A percentile compares a stretch with the other conserved stretches of the same genome.
phyloP scores from a whole-genome alignment of 2,329 filamentous ascomycete genomes.

The Ascochyta koolunga region DNA sequence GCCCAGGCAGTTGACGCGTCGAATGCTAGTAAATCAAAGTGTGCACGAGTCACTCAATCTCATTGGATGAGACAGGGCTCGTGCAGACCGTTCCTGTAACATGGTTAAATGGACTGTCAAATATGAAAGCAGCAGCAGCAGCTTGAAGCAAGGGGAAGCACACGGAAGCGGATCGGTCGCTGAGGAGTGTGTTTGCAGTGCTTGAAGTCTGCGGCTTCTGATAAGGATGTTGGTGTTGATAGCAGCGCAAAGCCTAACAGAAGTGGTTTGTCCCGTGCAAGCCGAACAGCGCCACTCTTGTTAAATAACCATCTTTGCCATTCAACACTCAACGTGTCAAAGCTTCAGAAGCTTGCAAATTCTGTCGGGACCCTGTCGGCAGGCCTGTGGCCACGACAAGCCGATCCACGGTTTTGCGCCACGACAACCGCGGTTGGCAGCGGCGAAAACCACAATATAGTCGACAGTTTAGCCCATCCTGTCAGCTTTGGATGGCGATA shows the following conservation, averaged over 20 bases:
- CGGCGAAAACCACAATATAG: constrained; percentile 1
- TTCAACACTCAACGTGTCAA: constrained; percentile 15
- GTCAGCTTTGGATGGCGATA: constrained; percentile 3
- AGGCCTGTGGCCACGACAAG: constrained; percentile 9
- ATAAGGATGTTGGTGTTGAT: constrained; percentile 23
- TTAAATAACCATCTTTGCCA: constrained; percentile 2
- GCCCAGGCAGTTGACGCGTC: constrained; percentile 26
- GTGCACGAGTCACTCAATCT: constrained; percentile 35
- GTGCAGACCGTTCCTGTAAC: constrained; percentile 38
- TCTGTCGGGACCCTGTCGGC: constrained; percentile 14
- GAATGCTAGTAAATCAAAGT: constrained; percentile 25
- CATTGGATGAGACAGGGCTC: constrained; percentile 38
- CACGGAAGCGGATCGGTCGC: constrained; percentile 34
- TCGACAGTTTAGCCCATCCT: background rate
- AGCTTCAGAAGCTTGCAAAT: constrained; percentile 15
- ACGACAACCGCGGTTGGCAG: constrained; percentile 2
- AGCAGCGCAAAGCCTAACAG: constrained; percentile 21
- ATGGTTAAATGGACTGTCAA: constrained; percentile 42
- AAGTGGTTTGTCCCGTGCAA: constrained; percentile 5
- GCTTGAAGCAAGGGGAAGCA: constrained; percentile 36
- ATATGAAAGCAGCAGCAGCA: constrained; percentile 31
- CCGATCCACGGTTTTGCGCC: constrained; percentile 8
- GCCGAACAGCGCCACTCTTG: background rate
- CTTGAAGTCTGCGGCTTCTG: constrained; percentile 10
- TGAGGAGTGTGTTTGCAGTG: constrained; percentile 28